Conservation (phyloP, 1,284 basidiomycete species). For the Irpex sp. region DNA sequence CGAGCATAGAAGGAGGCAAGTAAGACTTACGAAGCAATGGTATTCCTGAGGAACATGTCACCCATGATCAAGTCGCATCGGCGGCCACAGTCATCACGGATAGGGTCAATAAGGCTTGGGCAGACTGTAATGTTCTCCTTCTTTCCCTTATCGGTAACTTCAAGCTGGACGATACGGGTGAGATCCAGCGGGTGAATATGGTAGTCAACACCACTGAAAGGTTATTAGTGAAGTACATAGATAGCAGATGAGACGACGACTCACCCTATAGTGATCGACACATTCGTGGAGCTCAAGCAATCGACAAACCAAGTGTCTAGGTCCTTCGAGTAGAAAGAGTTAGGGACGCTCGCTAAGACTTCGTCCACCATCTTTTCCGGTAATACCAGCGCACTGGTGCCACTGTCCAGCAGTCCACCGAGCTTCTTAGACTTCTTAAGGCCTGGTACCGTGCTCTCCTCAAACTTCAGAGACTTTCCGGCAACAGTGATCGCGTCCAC, state of each 20-base stretch:
- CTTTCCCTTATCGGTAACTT: constrained; percentile 6
- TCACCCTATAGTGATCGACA: not conserved
- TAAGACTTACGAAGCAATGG: constrained; percentile 34
- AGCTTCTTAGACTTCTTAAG: not conserved
- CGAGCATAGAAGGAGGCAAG: not conserved
- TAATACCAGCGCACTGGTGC: not conserved
- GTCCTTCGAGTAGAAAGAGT: not conserved
- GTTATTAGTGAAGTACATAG: not conserved
- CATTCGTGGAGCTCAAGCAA: not conserved
- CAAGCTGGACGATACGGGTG: constrained; percentile 5
- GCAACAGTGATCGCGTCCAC: constrained; percentile 26
- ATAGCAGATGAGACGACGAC: not conserved
- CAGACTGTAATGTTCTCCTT: constrained; percentile 18
- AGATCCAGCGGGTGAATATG: constrained; percentile 26
- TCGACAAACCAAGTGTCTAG: not conserved
- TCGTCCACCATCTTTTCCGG: not conserved
- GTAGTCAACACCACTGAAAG: not conserved
- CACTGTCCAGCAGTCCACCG: not conserved
- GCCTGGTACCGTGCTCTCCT: not conserved
- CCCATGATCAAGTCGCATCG: constrained; percentile 31
- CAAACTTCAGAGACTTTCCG: constrained; percentile 22
- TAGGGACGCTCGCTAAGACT: not conserved
- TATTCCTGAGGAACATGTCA: constrained; percentile 36
- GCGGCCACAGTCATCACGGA: constrained; percentile 12
- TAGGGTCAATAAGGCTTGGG: constrained; percentile 9